These are phyloP conservation scores for Tolypocladium amazonense DNA, from an alignment of 2,329 filamentous ascomycete species.

Conservation along the genomic window DNA sequence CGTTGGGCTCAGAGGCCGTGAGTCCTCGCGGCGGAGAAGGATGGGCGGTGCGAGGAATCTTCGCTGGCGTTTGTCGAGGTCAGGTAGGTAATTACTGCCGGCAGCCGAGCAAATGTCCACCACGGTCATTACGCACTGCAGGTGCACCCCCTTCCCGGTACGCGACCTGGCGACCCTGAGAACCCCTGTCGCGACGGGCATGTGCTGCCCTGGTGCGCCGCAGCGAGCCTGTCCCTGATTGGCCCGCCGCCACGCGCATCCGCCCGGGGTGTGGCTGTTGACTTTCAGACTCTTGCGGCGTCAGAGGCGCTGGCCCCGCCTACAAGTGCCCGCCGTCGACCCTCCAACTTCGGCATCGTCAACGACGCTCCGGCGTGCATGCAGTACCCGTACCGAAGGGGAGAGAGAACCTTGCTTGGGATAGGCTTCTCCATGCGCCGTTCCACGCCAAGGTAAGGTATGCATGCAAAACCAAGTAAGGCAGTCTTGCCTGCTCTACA, in stretches of 20 bases:
- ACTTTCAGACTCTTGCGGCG: neutral
- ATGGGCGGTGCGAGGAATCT: neutral
- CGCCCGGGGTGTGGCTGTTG: neutral
- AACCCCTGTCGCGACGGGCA: conserved; percentile 21
- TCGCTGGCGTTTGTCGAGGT: neutral
- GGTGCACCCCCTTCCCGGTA: neutral
- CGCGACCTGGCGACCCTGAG: conserved; percentile 1
- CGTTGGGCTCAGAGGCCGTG: neutral
- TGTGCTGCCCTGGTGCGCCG: conserved; percentile 7
- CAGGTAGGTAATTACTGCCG: neutral
- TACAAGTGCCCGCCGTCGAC: neutral
- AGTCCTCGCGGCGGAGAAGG: neutral
- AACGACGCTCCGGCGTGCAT: neutral
- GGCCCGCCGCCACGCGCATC: neutral
- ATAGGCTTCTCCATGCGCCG: neutral
- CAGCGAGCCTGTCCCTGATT: conserved; percentile 1
- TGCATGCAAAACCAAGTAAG: neutral
- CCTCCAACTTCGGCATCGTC: neutral
- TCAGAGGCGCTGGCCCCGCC: neutral
- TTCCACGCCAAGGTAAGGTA: neutral
- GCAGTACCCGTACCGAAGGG: neutral
- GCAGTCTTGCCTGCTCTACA: too few relatives aligned
- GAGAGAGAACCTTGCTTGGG: neutral
- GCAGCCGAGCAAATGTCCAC: neutral
- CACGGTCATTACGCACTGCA: neutral